Evolutionary conservation across 2,329 filamentous ascomycete genomes (phyloP).

Genomic region (Cladorrhinum sp.): DNA sequence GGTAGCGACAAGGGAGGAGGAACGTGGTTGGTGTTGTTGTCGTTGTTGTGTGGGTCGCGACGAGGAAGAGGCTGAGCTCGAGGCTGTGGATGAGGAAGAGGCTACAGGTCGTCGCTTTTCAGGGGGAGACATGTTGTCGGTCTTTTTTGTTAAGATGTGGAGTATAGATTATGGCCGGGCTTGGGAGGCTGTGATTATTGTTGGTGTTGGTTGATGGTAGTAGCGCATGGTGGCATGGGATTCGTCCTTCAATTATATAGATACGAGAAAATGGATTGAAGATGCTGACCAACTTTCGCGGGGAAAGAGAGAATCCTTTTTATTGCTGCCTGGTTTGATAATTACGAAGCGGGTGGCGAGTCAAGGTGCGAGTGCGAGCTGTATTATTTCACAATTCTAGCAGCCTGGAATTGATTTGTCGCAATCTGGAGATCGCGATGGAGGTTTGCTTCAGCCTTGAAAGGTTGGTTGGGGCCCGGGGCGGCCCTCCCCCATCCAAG

Average conservation of each 20-base stretch:
- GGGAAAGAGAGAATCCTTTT: neutral
- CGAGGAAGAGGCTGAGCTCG: constrained; percentile 28
- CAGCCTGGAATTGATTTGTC: constrained; percentile 2
- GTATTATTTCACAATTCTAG: constrained; percentile 2
- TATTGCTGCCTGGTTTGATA: constrained; percentile 14
- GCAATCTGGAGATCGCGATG: neutral
- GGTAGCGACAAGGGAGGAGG: constrained; percentile 20
- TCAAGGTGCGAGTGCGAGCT: neutral
- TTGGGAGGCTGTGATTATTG: neutral
- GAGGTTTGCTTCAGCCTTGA: constrained; percentile 12
- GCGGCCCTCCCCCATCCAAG: constrained; percentile 1
- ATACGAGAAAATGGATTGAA: neutral
- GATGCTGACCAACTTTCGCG: too few species aligned
- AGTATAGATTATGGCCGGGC: neutral
- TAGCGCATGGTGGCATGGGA: neutral
- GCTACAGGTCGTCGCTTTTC: neutral
- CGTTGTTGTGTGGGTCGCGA: neutral
- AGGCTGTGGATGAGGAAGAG: constrained; percentile 14
- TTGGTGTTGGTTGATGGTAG: neutral
- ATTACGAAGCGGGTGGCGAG: neutral
- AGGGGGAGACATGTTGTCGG: neutral
- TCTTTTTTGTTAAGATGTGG: neutral
- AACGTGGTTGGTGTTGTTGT: constrained; percentile 9
- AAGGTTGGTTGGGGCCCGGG: neutral
- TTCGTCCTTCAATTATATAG: neutral